These are phyloP conservation scores for Macadamia integrifolia DNA, from an alignment of 164 flowering plant genomes.

Conservation along the genomic window DNA sequence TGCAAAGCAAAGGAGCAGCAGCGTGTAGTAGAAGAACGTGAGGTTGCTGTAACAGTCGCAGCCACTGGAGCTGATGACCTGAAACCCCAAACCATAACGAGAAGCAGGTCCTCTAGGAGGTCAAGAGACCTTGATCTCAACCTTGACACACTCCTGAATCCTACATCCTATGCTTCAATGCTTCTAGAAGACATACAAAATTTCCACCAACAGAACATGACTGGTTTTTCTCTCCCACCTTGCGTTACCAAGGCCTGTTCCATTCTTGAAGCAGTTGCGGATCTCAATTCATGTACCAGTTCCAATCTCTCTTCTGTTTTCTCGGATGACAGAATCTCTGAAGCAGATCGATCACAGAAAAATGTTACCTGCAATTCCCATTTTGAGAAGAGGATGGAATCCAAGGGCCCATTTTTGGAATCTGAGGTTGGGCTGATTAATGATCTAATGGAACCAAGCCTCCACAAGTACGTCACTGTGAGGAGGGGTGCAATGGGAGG, in stretches of 20 bases:
- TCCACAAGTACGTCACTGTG: constrained; percentile 87
- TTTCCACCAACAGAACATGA: constrained; percentile 60
- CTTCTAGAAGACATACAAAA: constrained; percentile 82
- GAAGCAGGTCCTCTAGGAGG: constrained; percentile 44
- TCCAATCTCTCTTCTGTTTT: constrained; percentile 30
- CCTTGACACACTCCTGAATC: constrained; percentile 38
- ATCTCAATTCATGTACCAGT: constrained; percentile 66
- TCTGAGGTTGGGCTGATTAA: constrained; percentile 42
- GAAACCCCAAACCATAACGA: constrained; percentile 34
- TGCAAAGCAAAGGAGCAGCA: constrained; percentile 13
- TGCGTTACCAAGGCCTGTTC: constrained; percentile 83
- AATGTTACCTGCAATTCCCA: constrained; percentile 4
- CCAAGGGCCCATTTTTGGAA: constrained; percentile 53
- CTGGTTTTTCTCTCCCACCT: constrained; percentile 54
- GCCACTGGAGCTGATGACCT: constrained; percentile 21
- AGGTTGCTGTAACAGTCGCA: constrained; percentile 8
- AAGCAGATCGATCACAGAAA: constrained; percentile 15
- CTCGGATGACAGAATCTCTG: constrained; percentile 28
- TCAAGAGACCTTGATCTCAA: constrained; percentile 48
- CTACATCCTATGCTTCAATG: constrained; percentile 49
- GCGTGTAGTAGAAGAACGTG: constrained; percentile 9
- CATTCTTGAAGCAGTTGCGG: constrained; percentile 91
- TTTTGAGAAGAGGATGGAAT: constrained; percentile 19
- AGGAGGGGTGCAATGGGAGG: constrained; percentile 34
- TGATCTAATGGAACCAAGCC: constrained; percentile 71